Evolutionary conservation across 768 basidiomycete species (phyloP), one percentile per base, ranked within the genome.

Genomic region (Mycena crocata): DNA sequence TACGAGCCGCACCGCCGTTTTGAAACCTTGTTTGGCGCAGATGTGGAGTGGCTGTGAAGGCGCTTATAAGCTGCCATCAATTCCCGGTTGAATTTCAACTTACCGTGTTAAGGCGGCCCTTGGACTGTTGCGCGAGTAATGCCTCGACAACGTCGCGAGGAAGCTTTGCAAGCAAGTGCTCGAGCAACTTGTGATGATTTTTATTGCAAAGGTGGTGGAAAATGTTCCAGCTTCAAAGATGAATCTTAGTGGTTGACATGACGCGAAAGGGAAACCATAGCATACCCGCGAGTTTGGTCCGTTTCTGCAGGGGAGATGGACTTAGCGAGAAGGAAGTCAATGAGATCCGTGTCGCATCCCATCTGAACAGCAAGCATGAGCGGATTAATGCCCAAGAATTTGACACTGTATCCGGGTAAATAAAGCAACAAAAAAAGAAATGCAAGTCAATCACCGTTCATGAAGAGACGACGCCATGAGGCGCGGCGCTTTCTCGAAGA

Each of bases 261-360:
- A 8, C 13, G 32, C 15, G 28, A 49, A 51, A 14, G 13, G 14
- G 30, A 42, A 35, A 24, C 28, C 46, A 23, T 17, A 0, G 35
- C 81, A 52, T 75, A 88, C 88, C 85, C 84, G 70, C 77, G 76
- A 23, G 69, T 66, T 17, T 74, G 61, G 67, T 88, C 86, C 6
- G 70, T 78, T 23, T 84, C 84, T 10, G 75, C 73, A 6, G 84
- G 79, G 28, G 85, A 84, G 8, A 85, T 75, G 1, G 81, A 83
- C 49, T 82, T 83, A 10, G 79, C 77, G 9, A 89, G 74, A 46
- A 90, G 73, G 73, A 83, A 88, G 48, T 90, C 86, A 23, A 90
- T 69, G 17, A 86, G 57, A 3, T 78, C 76, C 0, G 73, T 55
- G 13, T 75, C 70, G 21, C 69, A 74, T 2, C 72, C 72, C 21